Base-by-base conservation (phyloP, 495 filamentous ascomycete species). In the Aspergillus campestris region DNA sequence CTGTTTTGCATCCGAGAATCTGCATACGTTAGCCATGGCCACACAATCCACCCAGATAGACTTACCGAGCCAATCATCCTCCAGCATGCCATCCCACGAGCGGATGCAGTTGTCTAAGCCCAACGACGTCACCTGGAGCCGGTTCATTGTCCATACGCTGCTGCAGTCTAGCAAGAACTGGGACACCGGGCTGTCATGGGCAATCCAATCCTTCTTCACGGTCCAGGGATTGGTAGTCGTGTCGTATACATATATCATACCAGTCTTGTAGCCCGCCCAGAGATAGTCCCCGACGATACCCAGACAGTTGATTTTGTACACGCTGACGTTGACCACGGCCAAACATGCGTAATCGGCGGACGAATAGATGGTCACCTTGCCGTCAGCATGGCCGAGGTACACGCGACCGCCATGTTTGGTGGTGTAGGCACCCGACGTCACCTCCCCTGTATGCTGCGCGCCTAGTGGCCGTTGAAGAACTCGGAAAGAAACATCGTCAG, bases 231-330 rank as follows among this genome's bases (percentile, higher is more conserved):
- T 82, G 18, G 79, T 76, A 7, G 63, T 75, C 28, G 87, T 84
- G 57, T 97, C 90, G 58, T 95, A 98, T 9, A 97, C 85, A 50
- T 87, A 89, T 28, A 95, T 81, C 80, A 85, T 95, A n/a, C 92
- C 92, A 3, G 84, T 95, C 57, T 89, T 95, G 64, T 88, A 97
- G 6, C 81, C 94, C 31, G 89, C 88, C 92, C 92, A 98, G 7
- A 98, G 75, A 60, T 88, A 79, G 48, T 81, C 78, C 1, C 89
- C 91, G 7, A 89, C 86, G 7, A 89, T 86, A 12, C 79, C 79
- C 27, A 98, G 74, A 27, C 86, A 84, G 56, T 87, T 95, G 64
- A 97, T 91, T 65, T 95, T 98, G 73, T 95, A 97, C 4, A 89
- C 75, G 62, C 88, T 97, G 48, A 94, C 78, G 54, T 76, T 94